phyloP scores from a whole-genome alignment of 257 asterid species.

The Solanum neorickii region DNA sequence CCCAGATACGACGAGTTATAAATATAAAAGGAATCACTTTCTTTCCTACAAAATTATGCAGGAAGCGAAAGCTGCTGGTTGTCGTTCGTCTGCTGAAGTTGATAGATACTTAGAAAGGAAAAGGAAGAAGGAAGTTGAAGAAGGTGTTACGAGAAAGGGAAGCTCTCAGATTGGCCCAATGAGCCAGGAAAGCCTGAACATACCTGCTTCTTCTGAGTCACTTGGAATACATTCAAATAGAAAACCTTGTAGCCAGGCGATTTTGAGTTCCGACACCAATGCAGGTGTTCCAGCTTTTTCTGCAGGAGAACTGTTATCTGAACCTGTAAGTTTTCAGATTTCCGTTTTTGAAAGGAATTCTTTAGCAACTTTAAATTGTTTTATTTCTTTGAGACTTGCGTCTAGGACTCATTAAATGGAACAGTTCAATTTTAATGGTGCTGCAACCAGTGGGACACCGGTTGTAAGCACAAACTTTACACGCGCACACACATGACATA shows the following conservation, averaged over 20 bases:
- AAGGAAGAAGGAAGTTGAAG: constrained; percentile 42
- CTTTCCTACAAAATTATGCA: constrained; percentile 12
- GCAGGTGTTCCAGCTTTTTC: constrained; percentile 27
- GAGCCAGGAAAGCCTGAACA: constrained; percentile 34
- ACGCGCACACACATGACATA: not conserved
- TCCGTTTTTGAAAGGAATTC: not conserved
- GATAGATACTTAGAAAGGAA: constrained; percentile 54
- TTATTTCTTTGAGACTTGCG: not conserved
- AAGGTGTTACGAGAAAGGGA: constrained; percentile 32
- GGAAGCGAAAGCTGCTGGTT: constrained; percentile 82
- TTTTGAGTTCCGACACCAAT: constrained; percentile 20
- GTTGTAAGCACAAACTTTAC: not conserved
- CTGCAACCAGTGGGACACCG: not conserved
- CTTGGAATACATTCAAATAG: constrained; percentile 36
- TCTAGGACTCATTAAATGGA: not conserved
- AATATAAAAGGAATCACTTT: not conserved
- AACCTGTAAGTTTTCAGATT: constrained; percentile 39
- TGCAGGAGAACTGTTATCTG: constrained; percentile 46
- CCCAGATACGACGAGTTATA: not conserved
- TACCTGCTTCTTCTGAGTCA: constrained; percentile 46
- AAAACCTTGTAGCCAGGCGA: constrained; percentile 33
- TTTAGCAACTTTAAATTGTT: not conserved
- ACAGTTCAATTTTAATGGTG: not conserved
- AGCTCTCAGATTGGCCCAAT: constrained; percentile 43
- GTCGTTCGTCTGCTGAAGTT: constrained; percentile 57